A percentile compares a stretch with the other conserved stretches of the same genome.
phyloP scores from a whole-genome alignment of 768 basidiomycete species.

The Phanerochaete carnosa region DNA sequence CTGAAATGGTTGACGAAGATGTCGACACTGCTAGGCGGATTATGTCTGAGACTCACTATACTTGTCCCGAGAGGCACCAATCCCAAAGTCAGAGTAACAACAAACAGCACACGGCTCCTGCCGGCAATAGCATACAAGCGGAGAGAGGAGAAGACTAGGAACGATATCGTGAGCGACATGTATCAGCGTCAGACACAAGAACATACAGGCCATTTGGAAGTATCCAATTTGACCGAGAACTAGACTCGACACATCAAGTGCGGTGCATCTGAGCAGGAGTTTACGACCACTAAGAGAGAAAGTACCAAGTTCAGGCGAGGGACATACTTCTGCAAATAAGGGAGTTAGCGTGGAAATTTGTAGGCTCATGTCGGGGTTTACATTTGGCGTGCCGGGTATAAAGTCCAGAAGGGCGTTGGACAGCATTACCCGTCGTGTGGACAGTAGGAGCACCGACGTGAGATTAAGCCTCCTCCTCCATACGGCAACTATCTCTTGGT shows the following conservation, averaged over 20 bases:
- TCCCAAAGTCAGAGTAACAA: not conserved
- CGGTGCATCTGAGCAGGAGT: not conserved
- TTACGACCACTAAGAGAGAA: not conserved
- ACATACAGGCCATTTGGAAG: not conserved
- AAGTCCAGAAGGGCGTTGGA: not conserved
- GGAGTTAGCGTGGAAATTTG: not conserved
- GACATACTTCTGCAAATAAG: not conserved
- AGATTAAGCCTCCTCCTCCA: not conserved
- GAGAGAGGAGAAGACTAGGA: slow-evolving; percentile 1
- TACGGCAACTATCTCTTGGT: not conserved
- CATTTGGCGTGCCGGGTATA: not conserved
- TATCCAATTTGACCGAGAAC: not conserved
- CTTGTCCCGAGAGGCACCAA: not conserved
- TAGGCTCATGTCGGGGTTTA: not conserved
- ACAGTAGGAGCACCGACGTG: not conserved
- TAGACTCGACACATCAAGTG: not conserved
- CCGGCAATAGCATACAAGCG: not conserved
- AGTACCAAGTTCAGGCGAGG: not conserved
- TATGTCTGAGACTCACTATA: not conserved
- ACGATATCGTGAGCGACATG: not conserved
- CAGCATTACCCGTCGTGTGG: not conserved
- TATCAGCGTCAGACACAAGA: not conserved
- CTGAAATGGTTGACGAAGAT: not conserved
- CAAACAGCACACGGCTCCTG: not conserved
- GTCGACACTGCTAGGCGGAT: not conserved